Evolutionary conservation across 208 protist genomes (phyloP), one percentile per base, ranked within the genome.

Genomic region (Wallacemonas rigidus): DNA sequence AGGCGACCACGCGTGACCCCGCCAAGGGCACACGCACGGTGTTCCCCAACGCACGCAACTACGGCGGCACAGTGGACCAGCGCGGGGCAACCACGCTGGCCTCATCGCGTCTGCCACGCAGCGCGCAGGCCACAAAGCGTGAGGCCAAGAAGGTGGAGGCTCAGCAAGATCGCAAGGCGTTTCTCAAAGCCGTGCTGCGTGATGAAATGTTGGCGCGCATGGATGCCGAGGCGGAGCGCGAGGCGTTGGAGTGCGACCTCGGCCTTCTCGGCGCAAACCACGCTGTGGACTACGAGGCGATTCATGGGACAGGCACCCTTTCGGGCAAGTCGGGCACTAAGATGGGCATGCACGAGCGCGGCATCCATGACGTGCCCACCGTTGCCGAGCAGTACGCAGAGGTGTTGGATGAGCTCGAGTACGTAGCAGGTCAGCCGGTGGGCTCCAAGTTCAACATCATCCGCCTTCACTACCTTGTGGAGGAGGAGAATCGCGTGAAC

Each of bases 381-480:
- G 72, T 87, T 8, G 69, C 58, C 17, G 84, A 94, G 53, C 84
- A 90, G 74, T 90, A 94, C 75, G 71, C 69, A 4, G 82, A 87
- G 48, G 75, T 94, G 15, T 86, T 94, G 86, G 85, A 90, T 14
- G 89, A 94, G 68, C 73, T 94, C 43, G 74, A 76, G 64, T 91
- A 85, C 60, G 86, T 91, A 48, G 71, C 82, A 14, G 67, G 55
- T 9, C 86, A 90, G 71, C 89, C 89, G 38, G 84, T 94, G 39
- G 86, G 86, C 67, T 94, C 86, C 58, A 94, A 94, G 80, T 57
- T 80, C 61, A 94, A 91, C 76, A 88, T 94, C 67, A 90, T 89
- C 39, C 83, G 82, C 11, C 72, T 94, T 26, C 77, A 94, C 75
- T 94, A 91, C 75, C 78, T 91, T 15, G 50, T 91, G 53, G 82